These are phyloP conservation scores for Boletus eberwhitei DNA, from an alignment of 768 basidiomycete species.

Conservation along the genomic window DNA sequence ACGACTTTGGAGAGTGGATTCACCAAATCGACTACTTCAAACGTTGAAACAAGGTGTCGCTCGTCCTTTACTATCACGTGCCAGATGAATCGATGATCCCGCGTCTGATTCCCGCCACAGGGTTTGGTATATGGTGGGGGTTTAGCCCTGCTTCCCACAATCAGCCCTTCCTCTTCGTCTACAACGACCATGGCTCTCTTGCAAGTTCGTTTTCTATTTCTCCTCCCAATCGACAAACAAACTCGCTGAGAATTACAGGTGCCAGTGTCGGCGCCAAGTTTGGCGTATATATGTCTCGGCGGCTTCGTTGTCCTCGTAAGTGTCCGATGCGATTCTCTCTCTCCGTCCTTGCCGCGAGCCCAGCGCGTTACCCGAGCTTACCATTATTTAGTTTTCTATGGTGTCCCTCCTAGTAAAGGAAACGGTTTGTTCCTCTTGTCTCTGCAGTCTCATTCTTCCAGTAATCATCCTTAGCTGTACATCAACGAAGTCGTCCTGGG, in stretches of 20 bases:
- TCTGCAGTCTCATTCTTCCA: neutral
- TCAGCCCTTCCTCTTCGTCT: too few species aligned
- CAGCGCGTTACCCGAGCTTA: neutral
- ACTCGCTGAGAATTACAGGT: conserved; percentile 40
- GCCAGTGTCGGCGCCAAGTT: conserved; percentile 44
- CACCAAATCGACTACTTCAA: neutral
- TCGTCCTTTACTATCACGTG: too few species aligned
- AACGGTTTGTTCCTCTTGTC: conserved; percentile 42
- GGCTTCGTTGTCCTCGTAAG: conserved; percentile 50
- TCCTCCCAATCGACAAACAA: conserved; percentile 4
- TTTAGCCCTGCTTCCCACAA: too few species aligned
- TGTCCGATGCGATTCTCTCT: neutral
- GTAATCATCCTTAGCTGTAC: conserved; percentile 51
- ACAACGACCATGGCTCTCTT: conserved; percentile 23
- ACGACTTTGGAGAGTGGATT: neutral
- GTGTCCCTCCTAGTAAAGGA: conserved; percentile 82
- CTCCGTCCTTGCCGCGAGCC: neutral
- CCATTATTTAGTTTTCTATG: conserved; percentile 65
- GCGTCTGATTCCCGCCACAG: too few species aligned
- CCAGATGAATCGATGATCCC: too few species aligned
- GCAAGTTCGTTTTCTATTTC: conserved; percentile 21
- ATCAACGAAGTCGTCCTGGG: conserved; percentile 94
- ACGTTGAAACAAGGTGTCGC: too few species aligned
- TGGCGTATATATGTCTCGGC: conserved; percentile 64
- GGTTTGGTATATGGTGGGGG: too few species aligned